A percentile compares a stretch with the other conserved stretches of the same genome.
These are phyloP conservation scores for Phlebopus sp. DNA, from an alignment of 1,284 basidiomycete genomes.

Conservation along the genomic window DNA sequence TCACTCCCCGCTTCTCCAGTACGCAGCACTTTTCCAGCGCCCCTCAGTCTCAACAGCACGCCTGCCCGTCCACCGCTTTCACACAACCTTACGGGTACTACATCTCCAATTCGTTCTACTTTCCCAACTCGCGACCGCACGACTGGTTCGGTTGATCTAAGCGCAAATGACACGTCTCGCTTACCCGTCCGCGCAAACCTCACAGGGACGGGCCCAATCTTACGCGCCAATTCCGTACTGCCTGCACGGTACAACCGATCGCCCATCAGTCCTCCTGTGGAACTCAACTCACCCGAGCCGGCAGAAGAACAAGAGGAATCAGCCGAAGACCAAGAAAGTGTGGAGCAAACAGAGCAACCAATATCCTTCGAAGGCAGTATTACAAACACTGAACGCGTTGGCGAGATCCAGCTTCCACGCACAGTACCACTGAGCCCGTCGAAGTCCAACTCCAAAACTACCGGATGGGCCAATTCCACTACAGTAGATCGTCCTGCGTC, in stretches of 20 bases:
- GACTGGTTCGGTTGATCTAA: constrained; percentile 28
- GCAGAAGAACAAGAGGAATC: constrained; percentile 23
- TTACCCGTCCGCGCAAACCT: constrained; percentile 33
- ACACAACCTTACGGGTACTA: constrained; percentile 13
- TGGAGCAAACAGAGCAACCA: constrained; percentile 19
- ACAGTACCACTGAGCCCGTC: constrained; percentile 37
- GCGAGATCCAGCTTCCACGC: constrained; percentile 35
- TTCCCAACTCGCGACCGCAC: constrained; percentile 21
- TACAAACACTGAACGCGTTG: constrained; percentile 36
- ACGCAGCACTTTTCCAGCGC: constrained; percentile 17
- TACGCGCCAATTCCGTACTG: constrained; percentile 29
- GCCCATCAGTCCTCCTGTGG: constrained; percentile 13
- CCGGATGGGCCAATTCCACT: constrained; percentile 10
- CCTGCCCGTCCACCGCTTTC: constrained; percentile 8
- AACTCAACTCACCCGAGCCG: constrained; percentile 8
- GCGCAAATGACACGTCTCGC: constrained; percentile 19
- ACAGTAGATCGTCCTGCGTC: constrained; percentile 19
- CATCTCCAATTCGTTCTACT: constrained; percentile 22
- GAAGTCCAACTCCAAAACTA: constrained; percentile 16
- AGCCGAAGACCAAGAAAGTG: constrained; percentile 29
- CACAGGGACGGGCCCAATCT: constrained; percentile 26
- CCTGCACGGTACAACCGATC: constrained; percentile 32
- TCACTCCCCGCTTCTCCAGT: constrained; percentile 21
- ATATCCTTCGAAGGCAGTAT: constrained; percentile 27
- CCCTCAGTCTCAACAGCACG: constrained; percentile 18